Base-by-base conservation (phyloP, 2,329 filamentous ascomycete species). In the Orbilia blumenaviensis region DNA sequence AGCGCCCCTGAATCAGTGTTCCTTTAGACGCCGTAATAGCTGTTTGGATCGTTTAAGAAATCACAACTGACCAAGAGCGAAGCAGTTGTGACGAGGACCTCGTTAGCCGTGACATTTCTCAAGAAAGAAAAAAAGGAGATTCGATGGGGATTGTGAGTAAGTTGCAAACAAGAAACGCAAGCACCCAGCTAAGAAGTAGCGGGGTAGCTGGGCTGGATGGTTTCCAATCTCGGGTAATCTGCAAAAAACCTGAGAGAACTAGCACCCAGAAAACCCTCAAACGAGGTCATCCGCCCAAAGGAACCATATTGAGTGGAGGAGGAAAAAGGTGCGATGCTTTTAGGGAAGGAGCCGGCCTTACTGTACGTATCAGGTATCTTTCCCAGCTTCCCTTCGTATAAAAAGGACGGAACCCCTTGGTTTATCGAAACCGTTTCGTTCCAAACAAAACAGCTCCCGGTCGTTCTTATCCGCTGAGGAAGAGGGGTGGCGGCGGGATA, bases 191-290 rank as follows among this genome's bases (percentile, higher is more conserved):
- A 60, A 66, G 48, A 42, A 60, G 58, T 67, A 76, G 72, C 72
- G 72, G 72, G 72, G 72, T 68, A 75, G 63, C 63, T 75, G 56
- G 56, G 27, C 48, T 54, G 48, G 29, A 54, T 66, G 62, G 36
- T 64, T 68, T 64, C 63, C 71, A 68, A 63, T 75, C 63, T 75
- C 71, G 71, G 71, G 71, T 76, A 76, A 75, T 75, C 69, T 75
- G 63, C 63, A 50, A 56, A 66, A 76, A 44, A 48, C 27, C 18
- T 12, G 36, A 66, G 36, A 64, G 34, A 66, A 46, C 21, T 16
- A 41, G 34, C 18, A 54, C 46, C 48, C 12, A 60, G 64, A 75
- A 75, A 75, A 62, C 63, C 46, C 64, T 66, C 69, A 74, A 60
- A 56, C n/a, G 18, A 38, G 29, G 52, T 56, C 52, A 56, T 56